Evolutionary conservation across 1,284 basidiomycete genomes (phyloP), one percentile per base, ranked within the genome.

Genomic region (Ceratobasidium sp.): DNA sequence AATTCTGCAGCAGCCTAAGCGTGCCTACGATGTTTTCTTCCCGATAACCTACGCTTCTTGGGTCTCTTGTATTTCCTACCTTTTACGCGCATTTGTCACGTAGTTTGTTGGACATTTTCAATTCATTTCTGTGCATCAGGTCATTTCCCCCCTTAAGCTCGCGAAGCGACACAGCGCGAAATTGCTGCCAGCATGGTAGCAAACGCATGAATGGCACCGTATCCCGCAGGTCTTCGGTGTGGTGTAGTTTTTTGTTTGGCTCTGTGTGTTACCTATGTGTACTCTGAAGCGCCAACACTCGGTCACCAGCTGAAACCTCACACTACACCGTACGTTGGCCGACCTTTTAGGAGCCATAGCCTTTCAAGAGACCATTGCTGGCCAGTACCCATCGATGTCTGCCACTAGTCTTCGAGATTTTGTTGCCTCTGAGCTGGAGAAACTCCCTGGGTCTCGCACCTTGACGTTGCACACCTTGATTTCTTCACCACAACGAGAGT

Each of bases 381-480:
- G 5, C n/a, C 46, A 13, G 0, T 48, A 31, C 37, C 2, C 53
- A 0, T 34, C 74, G 0, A 69, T 69, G 66, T 9, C 51, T 31
- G 24, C 9, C 9, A 37, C 22, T 19, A 72, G 41, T 19, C 69
- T 72, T 72, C 43, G 56, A 46, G 69, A 72, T 19, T 62, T 61
- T 72, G 56, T 72, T 48, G 69, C 69, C 49, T 59, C 69, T 22
- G 69, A 72, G 24, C 43, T 72, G 29, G 56, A 56, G 16, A 72
- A 72, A 27, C 78, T 84, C 0, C 79, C 81, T 0, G 82, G 82
- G 29, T 71, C 87, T 19, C 89, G 92, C 66, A 84, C 85, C 58
- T 89, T 95, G 78, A 89, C 91, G 77, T 76, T 96, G 54, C 90
- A 93, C 77, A 88, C 91, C 75, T 87, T 96, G 73, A 84, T 89